These are phyloP conservation scores for Cercophora samala DNA, from an alignment of 495 filamentous ascomycete species.

Conservation along the genomic window DNA sequence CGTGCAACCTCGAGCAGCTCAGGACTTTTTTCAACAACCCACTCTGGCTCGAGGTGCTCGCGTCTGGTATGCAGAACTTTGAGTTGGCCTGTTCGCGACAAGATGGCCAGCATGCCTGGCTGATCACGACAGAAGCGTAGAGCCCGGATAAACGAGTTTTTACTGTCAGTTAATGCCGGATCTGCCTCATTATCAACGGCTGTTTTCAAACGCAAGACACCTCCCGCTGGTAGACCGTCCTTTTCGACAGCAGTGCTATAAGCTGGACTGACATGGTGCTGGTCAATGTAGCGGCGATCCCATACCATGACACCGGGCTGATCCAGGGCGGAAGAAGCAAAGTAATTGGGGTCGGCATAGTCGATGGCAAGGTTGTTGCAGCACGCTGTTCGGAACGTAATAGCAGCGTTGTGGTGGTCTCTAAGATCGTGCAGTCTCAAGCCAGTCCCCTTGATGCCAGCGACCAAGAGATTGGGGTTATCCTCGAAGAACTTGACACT, in stretches of 20 bases:
- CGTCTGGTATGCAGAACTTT: slow-evolving; percentile 68
- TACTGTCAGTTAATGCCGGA: slow-evolving; percentile 40
- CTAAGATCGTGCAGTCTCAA: slow-evolving; percentile 87
- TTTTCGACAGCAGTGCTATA: slow-evolving; percentile 49
- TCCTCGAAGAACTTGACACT: slow-evolving; percentile 89
- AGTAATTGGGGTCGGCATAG: slow-evolving; percentile 86
- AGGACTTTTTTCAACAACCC: slow-evolving; percentile 41
- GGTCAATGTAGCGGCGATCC: slow-evolving; percentile 71
- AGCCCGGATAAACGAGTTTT: slow-evolving; percentile 63
- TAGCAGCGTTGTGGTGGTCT: slow-evolving; percentile 42
- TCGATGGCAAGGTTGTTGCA: slow-evolving; percentile 91
- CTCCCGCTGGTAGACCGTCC: slow-evolving; percentile 52
- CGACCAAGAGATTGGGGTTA: slow-evolving; percentile 76
- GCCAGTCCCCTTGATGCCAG: slow-evolving; percentile 80
- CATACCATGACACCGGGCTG: slow-evolving; percentile 77
- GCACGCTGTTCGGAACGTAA: slow-evolving; percentile 70
- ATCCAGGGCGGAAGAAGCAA: slow-evolving; percentile 75
- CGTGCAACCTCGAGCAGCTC: slow-evolving; percentile 51
- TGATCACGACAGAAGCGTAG: slow-evolving; percentile 75
- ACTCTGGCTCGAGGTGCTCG: slow-evolving; percentile 48
- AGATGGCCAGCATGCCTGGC: slow-evolving; percentile 67
- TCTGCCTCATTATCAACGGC: slow-evolving; percentile 54
- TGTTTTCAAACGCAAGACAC: slow-evolving; percentile 63
- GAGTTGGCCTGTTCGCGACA: slow-evolving; percentile 75
- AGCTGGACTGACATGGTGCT: slow-evolving; percentile 40